Percentiles rank a stretch among this genome's conserved stretches.
Conservation (phyloP, 768 basidiomycete genomes). For the Erythrobasidium yunnanense region DNA sequence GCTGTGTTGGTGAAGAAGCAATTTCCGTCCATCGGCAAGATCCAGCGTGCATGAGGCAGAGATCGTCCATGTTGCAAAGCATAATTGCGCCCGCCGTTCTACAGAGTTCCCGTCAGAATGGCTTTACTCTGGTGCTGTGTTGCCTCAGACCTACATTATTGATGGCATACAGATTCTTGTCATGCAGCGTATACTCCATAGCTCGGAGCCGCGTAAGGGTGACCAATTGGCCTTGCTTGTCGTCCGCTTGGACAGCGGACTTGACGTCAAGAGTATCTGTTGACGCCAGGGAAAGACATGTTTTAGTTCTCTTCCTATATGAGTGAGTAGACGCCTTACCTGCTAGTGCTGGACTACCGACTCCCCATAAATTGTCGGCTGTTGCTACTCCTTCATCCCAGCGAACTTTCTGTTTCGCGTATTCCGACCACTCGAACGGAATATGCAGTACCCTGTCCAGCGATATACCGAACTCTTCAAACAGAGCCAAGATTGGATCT, state of each 20-base stretch:
- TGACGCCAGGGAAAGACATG: too few species aligned
- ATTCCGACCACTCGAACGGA: constrained; percentile 38
- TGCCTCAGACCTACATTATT: constrained; percentile 34
- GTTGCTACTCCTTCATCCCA: constrained; percentile 38
- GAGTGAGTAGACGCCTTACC: too few species aligned
- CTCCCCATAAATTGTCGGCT: constrained; percentile 30
- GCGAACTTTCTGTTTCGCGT: constrained; percentile 32
- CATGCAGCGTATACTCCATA: constrained; percentile 38
- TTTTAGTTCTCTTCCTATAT: too few species aligned
- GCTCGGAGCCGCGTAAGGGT: constrained; percentile 31
- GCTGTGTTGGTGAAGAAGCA: constrained; percentile 39
- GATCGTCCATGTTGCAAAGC: constrained; percentile 36
- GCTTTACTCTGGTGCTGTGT: not conserved
- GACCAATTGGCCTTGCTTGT: not conserved
- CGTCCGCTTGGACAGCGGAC: too few species aligned
- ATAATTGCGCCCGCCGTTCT: constrained; percentile 40
- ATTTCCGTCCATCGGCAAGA: constrained; percentile 40
- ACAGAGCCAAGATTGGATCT: constrained; percentile 33
- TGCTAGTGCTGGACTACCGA: constrained; percentile 27
- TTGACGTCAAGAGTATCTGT: too few species aligned
- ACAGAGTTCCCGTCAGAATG: not conserved
- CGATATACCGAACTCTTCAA: constrained; percentile 33
- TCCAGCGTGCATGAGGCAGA: constrained; percentile 36
- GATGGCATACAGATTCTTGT: constrained; percentile 40
- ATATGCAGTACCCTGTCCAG: constrained; percentile 35